phyloP scores from a whole-genome alignment of 179 eudicot species.

The Heliamphora pulchella region DNA sequence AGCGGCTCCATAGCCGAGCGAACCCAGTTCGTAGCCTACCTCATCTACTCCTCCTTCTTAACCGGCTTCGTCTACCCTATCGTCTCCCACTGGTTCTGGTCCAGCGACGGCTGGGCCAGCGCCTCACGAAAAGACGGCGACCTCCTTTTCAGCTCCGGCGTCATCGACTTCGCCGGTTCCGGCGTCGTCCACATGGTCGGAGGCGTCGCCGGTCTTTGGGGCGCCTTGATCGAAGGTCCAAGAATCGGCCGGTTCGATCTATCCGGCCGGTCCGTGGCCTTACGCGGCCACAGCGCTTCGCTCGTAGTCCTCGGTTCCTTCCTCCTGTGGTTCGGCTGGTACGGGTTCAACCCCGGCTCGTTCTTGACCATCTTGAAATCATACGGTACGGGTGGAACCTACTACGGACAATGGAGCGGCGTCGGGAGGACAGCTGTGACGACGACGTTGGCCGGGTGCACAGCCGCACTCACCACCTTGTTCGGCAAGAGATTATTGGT shows the following conservation, averaged over 20 bases:
- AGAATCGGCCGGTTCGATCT: conserved; percentile 28
- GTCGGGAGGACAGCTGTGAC: conserved; percentile 34
- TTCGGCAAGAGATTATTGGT: conserved; percentile 25
- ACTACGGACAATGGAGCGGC: conserved; percentile 32
- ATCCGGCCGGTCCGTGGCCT: conserved; percentile 25
- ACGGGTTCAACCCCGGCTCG: conserved; percentile 35
- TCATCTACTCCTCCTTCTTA: conserved; percentile 21
- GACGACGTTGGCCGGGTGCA: conserved; percentile 31
- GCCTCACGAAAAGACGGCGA: conserved; percentile 15
- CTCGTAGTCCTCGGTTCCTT: conserved; percentile 32
- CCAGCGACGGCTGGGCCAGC: conserved; percentile 32
- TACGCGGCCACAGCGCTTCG: conserved; percentile 29
- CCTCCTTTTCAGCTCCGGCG: conserved; percentile 29
- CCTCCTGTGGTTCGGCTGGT: conserved; percentile 39
- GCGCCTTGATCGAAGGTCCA: conserved; percentile 32
- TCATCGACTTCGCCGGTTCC: conserved; percentile 33
- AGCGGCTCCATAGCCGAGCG: conserved; percentile 13
- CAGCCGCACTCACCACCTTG: conserved; percentile 30
- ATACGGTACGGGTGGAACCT: conserved; percentile 12
- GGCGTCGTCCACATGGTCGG: conserved; percentile 43
- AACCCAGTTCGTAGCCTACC: conserved; percentile 13
- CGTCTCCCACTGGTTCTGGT: conserved; percentile 37
- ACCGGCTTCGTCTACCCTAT: conserved; percentile 36
- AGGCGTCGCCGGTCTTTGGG: conserved; percentile 32
- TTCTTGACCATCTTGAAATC: conserved; percentile 23